Conservation (phyloP, 768 basidiomycete genomes). For the Suillus americanus region DNA sequence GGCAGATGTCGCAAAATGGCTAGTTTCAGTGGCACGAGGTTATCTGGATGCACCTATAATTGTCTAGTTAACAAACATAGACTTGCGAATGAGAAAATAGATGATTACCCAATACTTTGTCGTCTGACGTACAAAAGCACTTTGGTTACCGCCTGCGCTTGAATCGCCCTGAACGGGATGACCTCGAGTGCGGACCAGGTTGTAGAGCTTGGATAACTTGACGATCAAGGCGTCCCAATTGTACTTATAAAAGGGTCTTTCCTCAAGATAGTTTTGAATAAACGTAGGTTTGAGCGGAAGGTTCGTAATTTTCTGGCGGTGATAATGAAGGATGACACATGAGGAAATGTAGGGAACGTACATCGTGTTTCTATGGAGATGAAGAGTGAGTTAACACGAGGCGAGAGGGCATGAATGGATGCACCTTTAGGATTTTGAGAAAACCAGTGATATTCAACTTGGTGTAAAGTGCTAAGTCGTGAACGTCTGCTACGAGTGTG, state of each 20-base stretch:
- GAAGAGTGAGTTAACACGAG: constrained; percentile 6
- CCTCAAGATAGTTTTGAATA: constrained; percentile 88
- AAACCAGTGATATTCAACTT: constrained; percentile 99
- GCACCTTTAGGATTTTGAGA: constrained; percentile 94
- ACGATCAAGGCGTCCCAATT: constrained; percentile 96
- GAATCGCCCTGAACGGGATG: constrained; percentile 94
- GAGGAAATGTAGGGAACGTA: constrained; percentile 33
- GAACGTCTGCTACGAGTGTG: constrained; percentile 88
- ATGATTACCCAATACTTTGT: constrained; percentile 95
- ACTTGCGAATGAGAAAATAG: constrained; percentile 26
- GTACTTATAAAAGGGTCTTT: constrained; percentile 94
- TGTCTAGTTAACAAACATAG: constrained; percentile 8
- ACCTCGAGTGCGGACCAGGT: constrained; percentile 92
- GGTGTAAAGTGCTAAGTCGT: constrained; percentile 89
- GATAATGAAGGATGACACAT: constrained; percentile 1
- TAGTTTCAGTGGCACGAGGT: constrained; percentile 89
- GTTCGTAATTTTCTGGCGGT: constrained; percentile 85
- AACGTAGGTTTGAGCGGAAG: constrained; percentile 82
- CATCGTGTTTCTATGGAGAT: constrained; percentile 83
- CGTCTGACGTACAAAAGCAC: constrained; percentile 96
- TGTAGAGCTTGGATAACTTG: constrained; percentile 91
- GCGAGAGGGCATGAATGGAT: constrained; percentile 11
- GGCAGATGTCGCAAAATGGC: constrained; percentile 91
- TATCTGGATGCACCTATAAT: constrained; percentile 85
- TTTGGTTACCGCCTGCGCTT: constrained; percentile 92